Evolutionary conservation across 192 early-diverging fungal species (phyloP).

Genomic region (Dissophora ornata): DNA sequence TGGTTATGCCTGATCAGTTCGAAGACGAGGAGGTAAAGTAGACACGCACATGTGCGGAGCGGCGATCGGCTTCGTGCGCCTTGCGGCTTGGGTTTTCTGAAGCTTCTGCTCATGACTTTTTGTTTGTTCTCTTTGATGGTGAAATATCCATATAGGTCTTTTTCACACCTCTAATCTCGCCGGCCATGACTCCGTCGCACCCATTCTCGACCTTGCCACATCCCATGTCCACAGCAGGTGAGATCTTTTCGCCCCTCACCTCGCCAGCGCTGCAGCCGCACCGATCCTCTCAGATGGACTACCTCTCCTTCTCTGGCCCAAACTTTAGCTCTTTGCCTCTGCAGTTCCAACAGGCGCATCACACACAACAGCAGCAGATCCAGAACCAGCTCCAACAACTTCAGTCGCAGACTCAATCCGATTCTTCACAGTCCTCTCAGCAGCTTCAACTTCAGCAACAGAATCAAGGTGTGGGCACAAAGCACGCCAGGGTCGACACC

Average conservation of each 20-base stretch:
- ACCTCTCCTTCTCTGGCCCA: slow-evolving; percentile 18
- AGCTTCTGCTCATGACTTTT: no score
- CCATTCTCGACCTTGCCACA: slow-evolving; percentile 57
- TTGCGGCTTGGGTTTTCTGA: no score
- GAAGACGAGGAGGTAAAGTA: slow-evolving; percentile 25
- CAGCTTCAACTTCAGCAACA: slow-evolving; percentile 32
- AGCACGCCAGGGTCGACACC: slow-evolving; percentile 17
- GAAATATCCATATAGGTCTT: no score
- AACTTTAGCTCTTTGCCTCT: slow-evolving; percentile 21
- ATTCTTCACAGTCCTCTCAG: slow-evolving; percentile 14
- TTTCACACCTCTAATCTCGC: slow-evolving; percentile 76
- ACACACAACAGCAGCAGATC: slow-evolving; percentile 26
- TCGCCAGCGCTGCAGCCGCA: slow-evolving; percentile 71
- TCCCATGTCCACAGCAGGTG: slow-evolving; percentile 37
- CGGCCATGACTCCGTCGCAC: slow-evolving; percentile 73
- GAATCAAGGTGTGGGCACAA: slow-evolving; percentile 15
- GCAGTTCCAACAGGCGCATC: slow-evolving; percentile 47
- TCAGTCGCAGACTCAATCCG: slow-evolving; percentile 9
- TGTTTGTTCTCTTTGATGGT: no score
- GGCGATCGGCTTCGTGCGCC: no score
- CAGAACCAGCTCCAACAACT: slow-evolving; percentile 29
- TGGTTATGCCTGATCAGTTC: slow-evolving; percentile 23
- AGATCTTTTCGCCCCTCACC: slow-evolving; percentile 70
- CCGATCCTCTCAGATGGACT: slow-evolving; percentile 32
- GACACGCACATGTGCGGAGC: background rate